Evolutionary conservation across 108 stramenopile species (phyloP), one percentile per base, ranked within the genome.

Genomic region (Nitzschia putrida): DNA sequence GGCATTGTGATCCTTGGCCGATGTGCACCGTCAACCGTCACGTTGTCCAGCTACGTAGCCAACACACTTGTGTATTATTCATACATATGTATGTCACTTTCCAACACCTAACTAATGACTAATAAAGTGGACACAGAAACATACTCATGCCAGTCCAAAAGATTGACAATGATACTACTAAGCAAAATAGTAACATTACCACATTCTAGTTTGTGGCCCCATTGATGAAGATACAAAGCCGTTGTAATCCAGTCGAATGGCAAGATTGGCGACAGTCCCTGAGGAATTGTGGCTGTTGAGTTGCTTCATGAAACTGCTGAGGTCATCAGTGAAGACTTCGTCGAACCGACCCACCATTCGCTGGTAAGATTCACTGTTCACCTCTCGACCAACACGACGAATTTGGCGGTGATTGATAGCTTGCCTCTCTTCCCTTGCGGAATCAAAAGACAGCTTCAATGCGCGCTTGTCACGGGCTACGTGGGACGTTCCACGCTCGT

Each of bases 181-280:
- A 45, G 44, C 20, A 50, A 18, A 20, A 50, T 4, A 20, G 3
- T 20, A 50, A 50, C 20, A 50, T 50, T 34, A 34, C 29, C 29
- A 34, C 29, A 34, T 34, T 34, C 29, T 34, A 34, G 29, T 34
- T 4, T 34, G 29, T 34, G 29, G 4, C 29, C 29, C 44, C 25
- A 85, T 80, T 16, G 88, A 73, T 3, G 68, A 49, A 3, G 88
- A 76, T 37, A 92, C 76, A 57, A 83, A 95, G 14, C 87, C 88
- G 78, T 95, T 95, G 85, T 88, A 95, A 55, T 95, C 94, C 11
- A 95, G 79, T 29, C 92, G 79, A 64, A 81, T 76, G 57, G 77
- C 83, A 38, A 95, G 74, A 74, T 92, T 95, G 18, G 70, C 72
- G 2, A 69, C 53, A 3, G 59, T 53, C 25, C 76, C 76, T 0